Evolutionary conservation across 2,329 filamentous ascomycete genomes (phyloP), one percentile per base, ranked within the genome.

Genomic region (Moelleriella libera): DNA sequence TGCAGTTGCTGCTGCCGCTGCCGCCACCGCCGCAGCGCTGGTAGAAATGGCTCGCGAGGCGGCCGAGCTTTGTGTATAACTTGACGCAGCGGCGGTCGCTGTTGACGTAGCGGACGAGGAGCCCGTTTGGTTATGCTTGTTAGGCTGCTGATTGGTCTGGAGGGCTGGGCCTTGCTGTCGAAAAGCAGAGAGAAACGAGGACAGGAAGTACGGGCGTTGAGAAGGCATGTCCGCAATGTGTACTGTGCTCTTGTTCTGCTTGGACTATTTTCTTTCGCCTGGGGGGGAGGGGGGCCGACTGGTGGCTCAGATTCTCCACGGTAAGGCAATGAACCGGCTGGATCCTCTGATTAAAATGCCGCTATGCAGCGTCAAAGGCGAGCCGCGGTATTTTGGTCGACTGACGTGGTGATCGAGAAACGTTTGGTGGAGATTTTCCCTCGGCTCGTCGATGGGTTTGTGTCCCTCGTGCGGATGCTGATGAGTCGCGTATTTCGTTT

Each of bases 151-250:
- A 30, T 54, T 53, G 57, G 55, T 58, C 52, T 56, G 59, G 58
- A 61, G 56, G 41, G 66, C 53, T 21, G 68, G 61, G 10, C 63
- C 58, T 55, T 70, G 70, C 49, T 71, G 70, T 46, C 73, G 71
- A 58, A 76, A 74, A 60, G 73, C 71, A 59, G 72, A 69, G 60
- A 76, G 68, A 63, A 76, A 75, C 56, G 69, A 71, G 44, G 73
- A 74, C 56, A 76, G 70, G 63, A 76, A 75, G 60, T 70, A 76
- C 44, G 73, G 72, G 45, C 72, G 70, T 56, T 76, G 72, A 37
- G 71, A 72, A 44, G 72, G 68, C 71, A 75, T 75, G 43, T 21
- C 21, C 21, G 21, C 21, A 21, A 21, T 21, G 21, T 21, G 21
- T 21, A 21, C 21, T 21, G 21, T 21, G 21, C 21, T 21, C 21